Evolutionary conservation across 1,139 yeast genomes (phyloP).

Genomic region (Tardiomyces digboiensis): DNA sequence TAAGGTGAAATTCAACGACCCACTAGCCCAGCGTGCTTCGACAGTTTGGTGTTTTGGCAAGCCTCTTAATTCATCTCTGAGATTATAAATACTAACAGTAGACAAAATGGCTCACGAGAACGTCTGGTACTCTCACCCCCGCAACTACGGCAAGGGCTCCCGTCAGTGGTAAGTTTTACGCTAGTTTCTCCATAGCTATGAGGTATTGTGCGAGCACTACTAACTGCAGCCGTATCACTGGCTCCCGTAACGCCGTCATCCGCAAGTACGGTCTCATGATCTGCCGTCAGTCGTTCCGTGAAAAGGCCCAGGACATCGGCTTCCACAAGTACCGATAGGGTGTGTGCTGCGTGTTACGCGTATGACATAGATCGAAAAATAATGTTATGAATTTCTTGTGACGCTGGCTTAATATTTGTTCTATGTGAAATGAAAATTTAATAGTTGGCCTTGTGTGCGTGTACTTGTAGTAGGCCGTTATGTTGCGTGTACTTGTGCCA

Average conservation of each 20-base stretch:
- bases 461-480: no score
- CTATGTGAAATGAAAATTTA: no score
- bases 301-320: slow-evolving; percentile 98
- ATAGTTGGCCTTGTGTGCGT: no score
- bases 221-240: slow-evolving; percentile 70
- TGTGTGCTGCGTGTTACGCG: no score
- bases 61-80: neutral
- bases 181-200: no score
- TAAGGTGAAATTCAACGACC: no score
- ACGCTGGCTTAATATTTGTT: no score
- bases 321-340: slow-evolving; percentile 98
- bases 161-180: slow-evolving; percentile 47
- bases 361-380: neutral
- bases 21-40: no score
- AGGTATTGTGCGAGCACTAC: no score
- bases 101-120: slow-evolving; percentile 98
- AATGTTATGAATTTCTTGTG: neutral
- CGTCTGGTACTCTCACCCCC: slow-evolving; percentile 99
- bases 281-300: slow-evolving; percentile 99
- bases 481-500: no score
- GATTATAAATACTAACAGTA: neutral
- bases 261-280: slow-evolving; percentile 99
- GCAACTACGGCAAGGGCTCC: slow-evolving; percentile 99
- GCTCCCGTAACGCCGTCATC: slow-evolving; percentile 98
- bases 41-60: no score